Percentiles rank a stretch among this genome's conserved stretches.
These are phyloP conservation scores for Ceratobasidium sp. DNA, from an alignment of 1,284 basidiomycete species.

Conservation along the genomic window DNA sequence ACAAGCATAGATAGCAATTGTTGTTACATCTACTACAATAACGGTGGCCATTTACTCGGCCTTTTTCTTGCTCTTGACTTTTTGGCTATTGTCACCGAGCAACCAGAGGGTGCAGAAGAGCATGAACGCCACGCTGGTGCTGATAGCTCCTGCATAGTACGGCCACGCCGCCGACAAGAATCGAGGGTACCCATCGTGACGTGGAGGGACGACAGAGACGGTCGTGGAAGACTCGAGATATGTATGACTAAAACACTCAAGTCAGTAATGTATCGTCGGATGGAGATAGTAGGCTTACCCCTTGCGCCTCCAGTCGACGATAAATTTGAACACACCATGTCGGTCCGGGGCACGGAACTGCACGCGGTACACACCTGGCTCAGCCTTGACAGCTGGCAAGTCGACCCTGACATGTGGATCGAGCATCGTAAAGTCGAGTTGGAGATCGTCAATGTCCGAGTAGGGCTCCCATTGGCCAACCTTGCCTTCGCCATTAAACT, in stretches of 20 bases:
- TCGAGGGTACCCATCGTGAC: constrained; percentile 93
- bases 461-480: constrained; percentile 74
- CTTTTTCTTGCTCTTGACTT: constrained; percentile 47
- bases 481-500: constrained; percentile 64
- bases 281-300: constrained; percentile 64
- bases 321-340: constrained; percentile 98
- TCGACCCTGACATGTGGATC: constrained; percentile 90
- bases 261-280: neutral
- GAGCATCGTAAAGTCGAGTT: constrained; percentile 97
- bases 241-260: constrained; percentile 60
- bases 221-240: constrained; percentile 76
- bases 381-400: constrained; percentile 62
- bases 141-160: constrained; percentile 89
- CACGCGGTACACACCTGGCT: constrained; percentile 73
- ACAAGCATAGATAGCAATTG: constrained; percentile 26
- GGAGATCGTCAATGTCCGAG: constrained; percentile 75
- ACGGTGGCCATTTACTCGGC: constrained; percentile 33
- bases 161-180: constrained; percentile 95
- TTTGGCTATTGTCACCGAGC: constrained; percentile 63
- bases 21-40: constrained; percentile 21
- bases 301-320: constrained; percentile 85
- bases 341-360: constrained; percentile 90
- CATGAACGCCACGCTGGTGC: constrained; percentile 83
- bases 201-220: constrained; percentile 88
- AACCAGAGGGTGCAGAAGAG: constrained; percentile 87